Evolutionary conservation across 345 rosid genomes (phyloP), one percentile per base, ranked within the genome.

Genomic region (Clausena lansium): DNA sequence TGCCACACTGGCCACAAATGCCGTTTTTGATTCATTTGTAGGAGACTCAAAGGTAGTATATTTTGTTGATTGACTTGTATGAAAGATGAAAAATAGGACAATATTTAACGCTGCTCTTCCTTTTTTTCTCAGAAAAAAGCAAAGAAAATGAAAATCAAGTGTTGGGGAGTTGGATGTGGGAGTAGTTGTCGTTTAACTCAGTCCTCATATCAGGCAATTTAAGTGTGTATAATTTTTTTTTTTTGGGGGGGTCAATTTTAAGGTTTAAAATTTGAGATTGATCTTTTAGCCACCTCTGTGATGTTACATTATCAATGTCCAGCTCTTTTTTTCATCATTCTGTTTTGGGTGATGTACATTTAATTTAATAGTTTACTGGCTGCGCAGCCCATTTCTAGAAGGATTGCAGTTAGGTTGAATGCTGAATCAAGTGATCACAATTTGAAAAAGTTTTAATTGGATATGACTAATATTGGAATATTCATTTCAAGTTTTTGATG

Each of bases 41-140:
- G 98, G 94, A 79, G 97, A 96, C 55, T 91, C 99, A 14, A 94
- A 96, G 98, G 99, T 93, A 87, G 52, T 50, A 20, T 17, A 45
- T 73, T 73, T 69, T 55, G 33, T 22, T 33, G 52, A 52, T 47
- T 79, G 35, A 24, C 25, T 79, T 13, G 6, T 38, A 58, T 14
- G 65, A 78, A 36, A 63, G 64, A 62, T 9, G 50, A 15, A 74
- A 71, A 36, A 2, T 75, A 64, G 67, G 24, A 33, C 39, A 45
- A 45, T 45, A 13, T 45, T 45, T 45, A 45, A 45, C 50, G 13
- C 50, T 13, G 25, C 15, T 59, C 36, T 15, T 62, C 19, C 19
- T 6, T 62, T 30, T 62, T 62, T 7, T 11, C 17, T 45, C 50
- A 45, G 50, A 45, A 36, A 36, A 36, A 36, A 7, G 38, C 5